Evolutionary conservation across 805 yeast species (phyloP), one percentile per base, ranked within the genome.

Genomic region (Ogataea dorogensis): DNA sequence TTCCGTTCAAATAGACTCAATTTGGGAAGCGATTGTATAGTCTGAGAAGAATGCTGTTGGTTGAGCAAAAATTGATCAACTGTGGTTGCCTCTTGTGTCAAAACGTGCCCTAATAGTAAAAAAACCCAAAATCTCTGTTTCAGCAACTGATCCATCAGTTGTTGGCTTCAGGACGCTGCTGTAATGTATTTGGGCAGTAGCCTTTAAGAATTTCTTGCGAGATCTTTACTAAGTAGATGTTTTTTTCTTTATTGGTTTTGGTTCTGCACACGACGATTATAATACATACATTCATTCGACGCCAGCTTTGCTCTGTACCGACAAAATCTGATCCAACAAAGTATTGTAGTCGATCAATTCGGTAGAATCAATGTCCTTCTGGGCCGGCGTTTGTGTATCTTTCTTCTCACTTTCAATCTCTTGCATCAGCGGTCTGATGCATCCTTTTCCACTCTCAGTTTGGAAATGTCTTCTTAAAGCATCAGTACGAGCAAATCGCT

Each of bases 401-500:
- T 24, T 36, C 49, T 42, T 43, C 21, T 48, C 51, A 16, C 22
- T 31, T 16, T 45, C 51, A 12, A 49, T 79, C 46, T 81, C 88
- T 29, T 77, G 80, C 63, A 80, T 71, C 43, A 81, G 63, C 0
- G 86, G 84, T 34, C 73, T 63, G 19, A 84, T 79, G 61, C 94
- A 84, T 33, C 69, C 68, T 63, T 79, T 77, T 4, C 93, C 93
- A 20, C 83, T 76, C 48, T 81, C 91, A 0, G 94, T 83, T 50
- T 83, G 74, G 57, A 84, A 83, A 61, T 84, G 94, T 49, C 93
- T 68, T 5, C 86, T 76, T 33, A 84, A 59, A 0, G 91, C 93
- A 64, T 84, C 94, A 23, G 86, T 77, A 47, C 94, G 62, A 4
- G 89, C 91, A 64, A 84, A 84, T 49, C 74, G 70, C 63, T 80